Percentiles rank a stretch among this genome's conserved stretches.
Evolutionary conservation across 2,329 filamentous ascomycete genomes (phyloP).

Genomic region (Fusarium palustre): DNA sequence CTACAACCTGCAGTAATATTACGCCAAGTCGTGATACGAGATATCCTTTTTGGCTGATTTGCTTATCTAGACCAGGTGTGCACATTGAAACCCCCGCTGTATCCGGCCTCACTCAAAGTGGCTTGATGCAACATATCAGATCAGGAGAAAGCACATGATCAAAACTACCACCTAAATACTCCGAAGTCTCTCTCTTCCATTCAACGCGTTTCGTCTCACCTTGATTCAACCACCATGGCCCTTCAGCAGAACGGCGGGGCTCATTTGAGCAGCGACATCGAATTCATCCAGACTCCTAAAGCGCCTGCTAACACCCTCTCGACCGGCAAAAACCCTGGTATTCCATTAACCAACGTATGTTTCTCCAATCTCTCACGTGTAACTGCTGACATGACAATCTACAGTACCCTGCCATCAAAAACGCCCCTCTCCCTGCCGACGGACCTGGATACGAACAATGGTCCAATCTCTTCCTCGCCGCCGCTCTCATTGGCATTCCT

Average conservation of each 20-base stretch:
- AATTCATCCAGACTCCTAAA: constrained; percentile 41
- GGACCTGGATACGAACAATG: constrained; percentile 83
- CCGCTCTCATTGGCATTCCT: constrained; percentile 75
- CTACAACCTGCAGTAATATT: background rate
- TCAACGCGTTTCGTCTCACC: background rate
- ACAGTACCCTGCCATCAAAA: constrained; percentile 89
- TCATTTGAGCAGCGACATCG: constrained; percentile 40
- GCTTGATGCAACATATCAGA: constrained; percentile 24
- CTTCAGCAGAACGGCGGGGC: constrained; percentile 33
- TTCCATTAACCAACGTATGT: constrained; percentile 35
- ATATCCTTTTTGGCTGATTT: background rate
- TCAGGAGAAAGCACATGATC: background rate
- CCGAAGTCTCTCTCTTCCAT: background rate
- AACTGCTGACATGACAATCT: background rate
- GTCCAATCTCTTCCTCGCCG: constrained; percentile 80
- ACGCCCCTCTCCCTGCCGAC: constrained; percentile 90
- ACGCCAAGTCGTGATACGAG: background rate
- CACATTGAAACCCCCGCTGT: constrained; percentile 32
- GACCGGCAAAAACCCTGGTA: constrained; percentile 34
- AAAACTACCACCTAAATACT: background rate
- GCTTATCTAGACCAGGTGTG: constrained; percentile 11
- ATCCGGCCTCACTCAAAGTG: constrained; percentile 30
- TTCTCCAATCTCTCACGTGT: fast-evolving
- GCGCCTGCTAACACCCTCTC: constrained; percentile 30
- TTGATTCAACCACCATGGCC: constrained; percentile 18